These are phyloP conservation scores for Beauveria brongniartii DNA, from an alignment of 2,329 filamentous ascomycete species.

Conservation along the genomic window DNA sequence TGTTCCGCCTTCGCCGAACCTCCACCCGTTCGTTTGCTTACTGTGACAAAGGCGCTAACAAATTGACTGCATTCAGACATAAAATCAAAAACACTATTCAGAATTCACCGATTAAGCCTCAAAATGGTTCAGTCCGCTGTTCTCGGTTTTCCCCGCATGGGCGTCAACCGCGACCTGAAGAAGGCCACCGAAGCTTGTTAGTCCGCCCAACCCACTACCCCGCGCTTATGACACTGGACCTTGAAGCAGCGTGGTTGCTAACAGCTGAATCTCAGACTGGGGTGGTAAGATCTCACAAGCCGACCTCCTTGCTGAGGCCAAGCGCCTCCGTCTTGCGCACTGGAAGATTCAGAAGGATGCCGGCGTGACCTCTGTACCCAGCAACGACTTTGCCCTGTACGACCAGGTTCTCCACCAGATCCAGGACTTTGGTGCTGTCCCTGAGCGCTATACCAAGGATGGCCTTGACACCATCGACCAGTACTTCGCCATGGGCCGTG, in stretches of 20 bases:
- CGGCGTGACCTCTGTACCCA: slow-evolving; percentile 94
- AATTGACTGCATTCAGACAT: neutral
- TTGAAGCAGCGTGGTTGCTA: neutral
- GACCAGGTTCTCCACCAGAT: slow-evolving; percentile 97
- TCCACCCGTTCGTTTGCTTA: neutral
- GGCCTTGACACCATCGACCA: slow-evolving; percentile 83
- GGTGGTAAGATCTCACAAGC: slow-evolving; percentile 86
- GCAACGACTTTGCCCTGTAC: slow-evolving; percentile 99
- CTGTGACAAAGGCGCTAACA: neutral
- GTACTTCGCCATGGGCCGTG: slow-evolving; percentile 99
- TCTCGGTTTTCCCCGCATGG: slow-evolving; percentile 99
- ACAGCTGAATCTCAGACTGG: slow-evolving; percentile 50
- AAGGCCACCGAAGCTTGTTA: slow-evolving; percentile 94
- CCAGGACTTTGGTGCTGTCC: slow-evolving; percentile 89
- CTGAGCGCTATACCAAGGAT: slow-evolving; percentile 88
- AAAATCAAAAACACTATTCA: neutral
- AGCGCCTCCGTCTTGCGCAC: slow-evolving; percentile 92
- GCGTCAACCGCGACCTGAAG: slow-evolving; percentile 97
- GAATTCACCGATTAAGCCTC: slow-evolving; percentile 23
- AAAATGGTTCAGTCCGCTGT: slow-evolving; percentile 64
- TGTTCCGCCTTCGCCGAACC: neutral
- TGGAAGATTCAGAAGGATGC: slow-evolving; percentile 99
- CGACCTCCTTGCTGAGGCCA: slow-evolving; percentile 88
- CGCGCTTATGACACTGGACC: neutral
- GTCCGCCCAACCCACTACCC: slow-evolving; percentile 20